Conservation (phyloP, 2,329 filamentous ascomycete genomes). For the Diaporthe sp. region DNA sequence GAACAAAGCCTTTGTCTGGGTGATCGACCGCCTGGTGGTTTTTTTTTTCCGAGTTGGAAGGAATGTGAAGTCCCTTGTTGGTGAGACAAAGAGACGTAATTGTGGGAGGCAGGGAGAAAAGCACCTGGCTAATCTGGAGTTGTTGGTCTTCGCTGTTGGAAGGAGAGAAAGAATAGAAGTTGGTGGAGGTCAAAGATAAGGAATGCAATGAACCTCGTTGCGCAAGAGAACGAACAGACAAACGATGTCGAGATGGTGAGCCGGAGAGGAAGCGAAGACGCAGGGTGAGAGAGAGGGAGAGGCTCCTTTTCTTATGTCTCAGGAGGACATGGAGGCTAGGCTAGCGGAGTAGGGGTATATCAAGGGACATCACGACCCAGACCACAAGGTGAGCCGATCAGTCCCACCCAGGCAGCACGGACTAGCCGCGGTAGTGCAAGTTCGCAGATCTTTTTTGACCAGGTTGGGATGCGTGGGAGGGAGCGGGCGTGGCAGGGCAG, state of each 20-base stretch:
- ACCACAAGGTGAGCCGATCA: conserved; percentile 21
- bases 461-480: not conserved
- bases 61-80: conserved; percentile 17
- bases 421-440: conserved; percentile 13
- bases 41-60: conserved; percentile 17
- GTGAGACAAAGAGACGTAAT: conserved; percentile 20
- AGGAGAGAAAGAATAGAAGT: conserved; percentile 26
- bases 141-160: conserved; percentile 23
- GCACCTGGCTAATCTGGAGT: conserved; percentile 7
- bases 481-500: not conserved
- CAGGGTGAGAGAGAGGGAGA: conserved; percentile 7
- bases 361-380: conserved; percentile 26
- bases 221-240: conserved; percentile 23
- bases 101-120: conserved; percentile 8
- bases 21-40: not conserved
- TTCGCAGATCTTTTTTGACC: not conserved
- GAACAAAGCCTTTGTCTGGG: conserved; percentile 20
- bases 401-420: conserved; percentile 28
- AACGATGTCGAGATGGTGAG: conserved; percentile 25
- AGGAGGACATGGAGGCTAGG: conserved; percentile 16
- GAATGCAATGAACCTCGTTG: conserved; percentile 31
- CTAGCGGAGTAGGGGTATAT: conserved; percentile 23
- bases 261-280: not conserved
- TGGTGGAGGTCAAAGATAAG: conserved; percentile 23
- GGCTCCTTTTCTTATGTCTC: conserved; percentile 28